Evolutionary conservation across 768 basidiomycete genomes (phyloP).

Genomic region (Cyclocybe cylindracea): DNA sequence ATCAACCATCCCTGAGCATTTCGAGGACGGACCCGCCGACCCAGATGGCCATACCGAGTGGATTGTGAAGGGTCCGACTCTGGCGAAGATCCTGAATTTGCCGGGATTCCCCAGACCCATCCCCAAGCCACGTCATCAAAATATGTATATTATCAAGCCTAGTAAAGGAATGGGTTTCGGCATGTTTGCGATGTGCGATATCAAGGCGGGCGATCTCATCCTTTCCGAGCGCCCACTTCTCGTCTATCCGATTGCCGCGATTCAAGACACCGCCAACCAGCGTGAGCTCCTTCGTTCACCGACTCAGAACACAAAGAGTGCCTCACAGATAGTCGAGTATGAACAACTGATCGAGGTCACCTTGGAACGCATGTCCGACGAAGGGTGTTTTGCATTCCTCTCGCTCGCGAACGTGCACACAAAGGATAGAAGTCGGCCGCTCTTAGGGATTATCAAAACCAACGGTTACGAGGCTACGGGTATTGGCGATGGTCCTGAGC

Average conservation of each 20-base stretch:
- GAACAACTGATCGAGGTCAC: slow-evolving; percentile 18
- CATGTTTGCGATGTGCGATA: slow-evolving; percentile 27
- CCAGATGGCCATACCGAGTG: no score
- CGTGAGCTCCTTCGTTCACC: no score
- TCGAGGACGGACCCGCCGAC: no score
- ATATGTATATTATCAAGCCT: not conserved
- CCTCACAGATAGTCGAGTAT: slow-evolving; percentile 8
- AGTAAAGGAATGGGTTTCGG: slow-evolving; percentile 23
- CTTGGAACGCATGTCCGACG: slow-evolving; percentile 22
- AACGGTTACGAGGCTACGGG: no score
- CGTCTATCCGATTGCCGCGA: slow-evolving; percentile 11
- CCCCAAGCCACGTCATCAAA: not conserved
- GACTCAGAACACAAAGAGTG: no score
- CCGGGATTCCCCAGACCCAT: not conserved
- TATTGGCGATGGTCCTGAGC: no score
- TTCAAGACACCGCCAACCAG: no score
- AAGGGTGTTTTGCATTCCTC: slow-evolving; percentile 26
- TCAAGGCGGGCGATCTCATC: slow-evolving; percentile 30
- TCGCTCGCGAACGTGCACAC: slow-evolving; percentile 28
- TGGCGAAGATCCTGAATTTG: not conserved
- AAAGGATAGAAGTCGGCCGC: slow-evolving; percentile 30
- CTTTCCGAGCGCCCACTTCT: slow-evolving; percentile 35
- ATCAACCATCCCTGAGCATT: no score
- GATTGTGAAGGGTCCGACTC: no score
- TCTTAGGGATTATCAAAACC: no score